A percentile compares a stretch with the other conserved stretches of the same genome.
Conservation (phyloP, 2,329 filamentous ascomycete genomes). For the Botrytis fragariae region DNA sequence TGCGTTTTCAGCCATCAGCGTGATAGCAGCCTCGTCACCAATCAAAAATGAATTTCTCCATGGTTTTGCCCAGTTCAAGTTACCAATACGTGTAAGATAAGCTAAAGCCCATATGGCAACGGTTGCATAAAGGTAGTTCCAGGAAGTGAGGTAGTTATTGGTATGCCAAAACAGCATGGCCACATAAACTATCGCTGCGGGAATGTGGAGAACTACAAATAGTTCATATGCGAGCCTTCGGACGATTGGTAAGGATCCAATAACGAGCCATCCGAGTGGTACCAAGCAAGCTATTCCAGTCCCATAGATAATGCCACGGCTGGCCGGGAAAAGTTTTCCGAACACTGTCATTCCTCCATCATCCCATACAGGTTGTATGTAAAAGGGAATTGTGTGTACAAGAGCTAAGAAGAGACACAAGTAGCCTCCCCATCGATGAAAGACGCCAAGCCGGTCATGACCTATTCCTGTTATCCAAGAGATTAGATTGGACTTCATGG, state of each 20-base stretch:
- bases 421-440: constrained; percentile 90
- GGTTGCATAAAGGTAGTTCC: constrained; percentile 83
- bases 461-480: constrained; percentile 84
- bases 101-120: constrained; percentile 75
- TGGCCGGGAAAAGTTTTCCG: constrained; percentile 63
- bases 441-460: constrained; percentile 85
- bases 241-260: constrained; percentile 78
- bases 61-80: constrained; percentile 85
- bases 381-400: constrained; percentile 85
- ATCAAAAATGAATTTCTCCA: constrained; percentile 78
- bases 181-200: constrained; percentile 76
- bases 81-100: constrained; percentile 72
- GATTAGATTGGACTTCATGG: constrained; percentile 87
- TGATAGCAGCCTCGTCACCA: constrained; percentile 87
- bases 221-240: constrained; percentile 78
- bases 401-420: constrained; percentile 79
- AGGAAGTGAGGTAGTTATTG: constrained; percentile 86
- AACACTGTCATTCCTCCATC: constrained; percentile 71
- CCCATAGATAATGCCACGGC: constrained; percentile 73
- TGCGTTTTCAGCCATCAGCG: constrained; percentile 87
- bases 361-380: constrained; percentile 83
- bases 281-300: constrained; percentile 80
- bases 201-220: constrained; percentile 79
- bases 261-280: constrained; percentile 77
- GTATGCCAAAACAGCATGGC: constrained; percentile 94